Base-by-base conservation (phyloP, 208 protist species). In the Leishmania turanica region DNA sequence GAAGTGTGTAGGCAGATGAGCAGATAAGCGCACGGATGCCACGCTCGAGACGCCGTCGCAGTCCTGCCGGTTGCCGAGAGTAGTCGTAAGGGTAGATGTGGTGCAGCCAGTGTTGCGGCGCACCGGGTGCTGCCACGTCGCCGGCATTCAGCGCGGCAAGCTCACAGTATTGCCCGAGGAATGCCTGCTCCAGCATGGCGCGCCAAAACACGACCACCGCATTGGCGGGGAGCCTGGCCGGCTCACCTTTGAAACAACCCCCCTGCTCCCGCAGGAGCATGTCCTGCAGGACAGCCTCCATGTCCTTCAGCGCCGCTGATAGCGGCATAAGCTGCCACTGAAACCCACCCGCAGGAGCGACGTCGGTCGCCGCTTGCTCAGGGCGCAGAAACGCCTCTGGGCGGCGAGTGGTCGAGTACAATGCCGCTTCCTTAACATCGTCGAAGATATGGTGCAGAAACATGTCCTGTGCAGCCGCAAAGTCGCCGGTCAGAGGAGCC, bases 1-100 rank as follows among this genome's bases (percentile, higher is more conserved):
- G 88, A 65, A 96, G 88, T 27, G 85, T 84, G 75, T 90, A 89
- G 34, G 91, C 79, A 51, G 92, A 92, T 27, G 88, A 49, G 53
- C 76, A 84, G 19, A 90, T 79, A 54, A 90, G 60, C 0, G 45
- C 47, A 34, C 81, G 80, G 27, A 92, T 58, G 24, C 68, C 66
- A 21, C 69, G 34, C 49, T 91, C 87, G 6, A 91, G 66, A 45
- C 72, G 73, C 27, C 76, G 42, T 1, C 79, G 81, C 71, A 94
- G 77, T 17, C 47, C 56, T 19, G 1, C 40, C 6, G 86, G 86
- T 24, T 86, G 80, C 9, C 11, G 19, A 0, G 34, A 40, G 70
- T 87, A 87, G 66, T 80, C 80, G 24, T 83, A 84, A n/a, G 47
- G 76, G 58, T 80, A 81, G 31, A 81, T 4, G 51, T 51, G 11